These are phyloP conservation scores for Gentiana dahurica DNA, from an alignment of 257 asterid species.

Conservation along the genomic window DNA sequence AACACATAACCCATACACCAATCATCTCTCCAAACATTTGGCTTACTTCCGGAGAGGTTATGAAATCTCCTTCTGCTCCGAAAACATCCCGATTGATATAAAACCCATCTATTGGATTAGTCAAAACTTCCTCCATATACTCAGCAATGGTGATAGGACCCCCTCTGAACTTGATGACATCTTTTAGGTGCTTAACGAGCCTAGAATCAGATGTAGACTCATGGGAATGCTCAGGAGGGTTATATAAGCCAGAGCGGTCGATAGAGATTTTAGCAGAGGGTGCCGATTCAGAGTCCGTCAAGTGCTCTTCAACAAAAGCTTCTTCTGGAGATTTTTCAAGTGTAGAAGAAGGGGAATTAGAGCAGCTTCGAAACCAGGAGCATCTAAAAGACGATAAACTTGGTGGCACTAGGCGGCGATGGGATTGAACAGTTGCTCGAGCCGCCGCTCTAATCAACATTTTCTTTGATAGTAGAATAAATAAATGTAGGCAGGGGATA, in stretches of 20 bases:
- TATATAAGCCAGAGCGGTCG: slow-evolving; percentile 70
- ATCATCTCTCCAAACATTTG: slow-evolving; percentile 99
- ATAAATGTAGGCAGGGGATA: no score
- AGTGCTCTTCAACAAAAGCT: slow-evolving; percentile 61
- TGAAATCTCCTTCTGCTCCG: slow-evolving; percentile 86
- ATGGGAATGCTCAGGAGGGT: slow-evolving; percentile 77
- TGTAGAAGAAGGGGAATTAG: slow-evolving; percentile 22
- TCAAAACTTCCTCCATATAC: slow-evolving; percentile 95
- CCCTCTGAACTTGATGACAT: slow-evolving; percentile 93
- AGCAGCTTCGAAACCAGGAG: slow-evolving; percentile 15
- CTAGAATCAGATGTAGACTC: slow-evolving; percentile 52
- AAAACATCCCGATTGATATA: slow-evolving; percentile 91
- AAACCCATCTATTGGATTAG: slow-evolving; percentile 85
- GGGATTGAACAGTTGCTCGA: slow-evolving; percentile 33
- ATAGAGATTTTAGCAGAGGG: slow-evolving; percentile 56
- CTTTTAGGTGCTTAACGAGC: slow-evolving; percentile 79
- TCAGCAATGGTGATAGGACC: slow-evolving; percentile 96
- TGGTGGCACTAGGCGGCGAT: slow-evolving; percentile 20
- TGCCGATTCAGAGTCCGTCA: slow-evolving; percentile 27
- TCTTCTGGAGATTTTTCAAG: slow-evolving; percentile 26
- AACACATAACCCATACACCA: slow-evolving; percentile 95
- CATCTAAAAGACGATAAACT: slow-evolving; percentile 8
- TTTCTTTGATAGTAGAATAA: no score
- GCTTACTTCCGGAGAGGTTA: slow-evolving; percentile 99
- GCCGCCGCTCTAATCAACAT: slow-evolving; percentile 42